Conservation (phyloP, 148 eudicot species). For the Suaeda aralocaspica region DNA sequence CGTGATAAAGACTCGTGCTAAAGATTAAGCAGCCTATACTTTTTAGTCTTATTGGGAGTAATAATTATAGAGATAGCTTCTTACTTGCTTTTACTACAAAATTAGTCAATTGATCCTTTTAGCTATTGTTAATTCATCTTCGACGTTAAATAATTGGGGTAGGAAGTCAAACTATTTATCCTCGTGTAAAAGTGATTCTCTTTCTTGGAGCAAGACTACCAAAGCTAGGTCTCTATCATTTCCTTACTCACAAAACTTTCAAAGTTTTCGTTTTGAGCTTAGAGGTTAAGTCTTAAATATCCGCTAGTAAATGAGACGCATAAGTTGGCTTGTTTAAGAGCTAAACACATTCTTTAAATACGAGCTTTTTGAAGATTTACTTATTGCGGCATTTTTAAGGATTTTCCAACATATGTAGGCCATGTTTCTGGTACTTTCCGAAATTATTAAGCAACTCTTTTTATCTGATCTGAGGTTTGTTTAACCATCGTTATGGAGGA, state of each 20-base stretch:
- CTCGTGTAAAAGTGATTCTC: slow-evolving; percentile 2
- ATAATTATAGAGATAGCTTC: neutral
- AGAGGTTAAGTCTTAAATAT: neutral
- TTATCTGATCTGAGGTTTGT: neutral
- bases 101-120: neutral
- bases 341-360: too few relatives aligned
- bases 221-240: neutral
- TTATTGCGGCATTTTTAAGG: too few relatives aligned
- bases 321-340: too few relatives aligned
- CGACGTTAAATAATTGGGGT: too few relatives aligned
- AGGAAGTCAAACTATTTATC: neutral
- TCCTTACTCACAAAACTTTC: neutral
- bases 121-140: too few relatives aligned
- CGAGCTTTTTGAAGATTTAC: too few relatives aligned
- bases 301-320: neutral
- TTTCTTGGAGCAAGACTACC: neutral
- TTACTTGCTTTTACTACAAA: neutral
- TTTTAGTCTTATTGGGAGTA: neutral
- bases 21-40: slow-evolving; percentile 14
- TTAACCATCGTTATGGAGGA: neutral
- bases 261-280: neutral
- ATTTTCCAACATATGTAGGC: too few relatives aligned
- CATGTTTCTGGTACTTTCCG: too few relatives aligned
- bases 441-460: too few relatives aligned
- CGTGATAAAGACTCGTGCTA: slow-evolving; percentile 13